Base-by-base conservation (phyloP, 1,284 basidiomycete species). In the Nidula niveotomentosa region DNA sequence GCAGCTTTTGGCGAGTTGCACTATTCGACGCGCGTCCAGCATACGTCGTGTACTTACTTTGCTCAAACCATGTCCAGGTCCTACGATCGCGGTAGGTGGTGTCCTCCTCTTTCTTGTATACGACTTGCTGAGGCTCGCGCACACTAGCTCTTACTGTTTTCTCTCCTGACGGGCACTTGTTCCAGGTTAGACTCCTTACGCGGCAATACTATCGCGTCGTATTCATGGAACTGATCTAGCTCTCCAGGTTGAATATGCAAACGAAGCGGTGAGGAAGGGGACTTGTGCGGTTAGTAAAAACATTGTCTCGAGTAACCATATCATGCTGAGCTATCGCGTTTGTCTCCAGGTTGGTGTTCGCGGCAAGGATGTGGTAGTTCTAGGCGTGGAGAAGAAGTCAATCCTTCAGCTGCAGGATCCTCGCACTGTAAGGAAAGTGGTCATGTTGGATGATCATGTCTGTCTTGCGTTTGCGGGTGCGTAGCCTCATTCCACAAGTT, bases 301-400 rank as follows among this genome's bases (percentile, higher is more conserved):
- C 15, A 8, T 7, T 9, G n/a, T 15, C 18, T 23, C 17, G 2
- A 23, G 23, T 23, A 23, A 23, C 23, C 23, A 23, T 23, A 23
- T 23, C 23, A 23, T 23, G 23, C 23, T 23, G 23, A 23, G 23
- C 23, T 23, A 23, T 23, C 23, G 23, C 23, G 8, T 23, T 9
- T 10, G 30, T 18, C 47, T 47, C 45, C 55, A 96, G 94, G 94
- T 99, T 57, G 97, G 97, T 51, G 94, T 99, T 35, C 87, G 94
- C 58, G 97, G 97, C 60, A 90, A 93, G 69, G 90, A 96, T 65
- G 92, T 96, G 36, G 97, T 98, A 3, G 94, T 99, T 3, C 83
- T 99, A 30, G 97, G 96, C 53, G 97, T 99, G 17, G 97, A 99
- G 81, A 99, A 99, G 88, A 99, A 98, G 76, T 95, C 93, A 0